phyloP scores from a whole-genome alignment of 192 early-diverging fungal species.

The Chytriomyces confervae region DNA sequence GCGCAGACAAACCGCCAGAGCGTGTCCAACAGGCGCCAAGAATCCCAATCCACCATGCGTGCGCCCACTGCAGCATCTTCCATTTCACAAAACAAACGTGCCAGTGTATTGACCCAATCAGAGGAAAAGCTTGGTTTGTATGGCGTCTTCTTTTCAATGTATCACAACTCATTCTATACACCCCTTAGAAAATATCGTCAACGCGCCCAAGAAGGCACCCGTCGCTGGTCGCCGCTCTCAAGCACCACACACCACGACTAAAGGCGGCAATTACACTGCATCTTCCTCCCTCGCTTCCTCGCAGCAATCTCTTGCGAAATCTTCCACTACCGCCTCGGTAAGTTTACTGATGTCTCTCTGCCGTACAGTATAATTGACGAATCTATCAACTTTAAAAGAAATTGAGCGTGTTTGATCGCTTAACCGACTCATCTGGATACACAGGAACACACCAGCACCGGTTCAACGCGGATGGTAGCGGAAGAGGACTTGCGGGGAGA shows the following conservation, averaged over 20 bases:
- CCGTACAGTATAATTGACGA: neutral
- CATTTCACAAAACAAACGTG: constrained; percentile 3
- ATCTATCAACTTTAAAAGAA: neutral
- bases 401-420: constrained; percentile 52
- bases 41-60: neutral
- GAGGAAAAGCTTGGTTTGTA: constrained; percentile 44
- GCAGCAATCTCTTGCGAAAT: constrained; percentile 12
- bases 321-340: constrained; percentile 5
- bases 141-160: neutral
- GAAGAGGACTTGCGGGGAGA: constrained; percentile 55
- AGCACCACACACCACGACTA: neutral
- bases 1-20: neutral
- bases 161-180: neutral
- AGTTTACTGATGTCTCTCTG: neutral
- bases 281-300: neutral
- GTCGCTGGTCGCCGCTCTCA: constrained; percentile 27
- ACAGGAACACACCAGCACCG: constrained; percentile 54
- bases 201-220: constrained; percentile 43
- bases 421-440: constrained; percentile 53
- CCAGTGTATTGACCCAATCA: constrained; percentile 39
- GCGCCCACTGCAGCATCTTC: constrained; percentile 2
- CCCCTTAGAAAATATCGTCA: constrained; percentile 34
- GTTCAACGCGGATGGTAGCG: constrained; percentile 53
- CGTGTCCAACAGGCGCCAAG: neutral
- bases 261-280: constrained; percentile 15